Percentiles rank a stretch among this genome's conserved stretches.
These are phyloP conservation scores for Phytophthora cactorum DNA, from an alignment of 352 stramenopile species.

Conservation along the genomic window DNA sequence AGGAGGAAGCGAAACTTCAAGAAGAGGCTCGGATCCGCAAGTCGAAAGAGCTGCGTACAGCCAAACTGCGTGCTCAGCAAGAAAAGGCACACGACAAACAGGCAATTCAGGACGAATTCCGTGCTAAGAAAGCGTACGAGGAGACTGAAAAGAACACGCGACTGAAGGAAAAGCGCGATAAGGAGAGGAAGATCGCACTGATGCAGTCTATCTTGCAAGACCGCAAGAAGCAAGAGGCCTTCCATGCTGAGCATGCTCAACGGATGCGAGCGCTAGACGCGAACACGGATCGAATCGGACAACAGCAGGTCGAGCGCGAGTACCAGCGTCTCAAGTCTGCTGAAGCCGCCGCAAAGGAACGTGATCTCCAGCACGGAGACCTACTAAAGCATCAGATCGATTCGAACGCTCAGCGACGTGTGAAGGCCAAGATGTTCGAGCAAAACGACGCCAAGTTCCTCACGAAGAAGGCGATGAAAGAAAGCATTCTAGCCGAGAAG, in stretches of 20 bases:
- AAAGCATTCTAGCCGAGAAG: slow-evolving; percentile 81
- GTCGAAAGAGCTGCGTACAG: slow-evolving; percentile 70
- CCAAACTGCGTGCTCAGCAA: slow-evolving; percentile 80
- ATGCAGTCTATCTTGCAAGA: slow-evolving; percentile 61
- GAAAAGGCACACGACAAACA: slow-evolving; percentile 86
- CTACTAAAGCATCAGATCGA: slow-evolving; percentile 63
- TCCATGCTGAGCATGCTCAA: slow-evolving; percentile 51
- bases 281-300: slow-evolving; percentile 52
- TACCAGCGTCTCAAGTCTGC: slow-evolving; percentile 44
- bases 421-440: slow-evolving; percentile 71
- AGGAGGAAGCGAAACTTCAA: slow-evolving; percentile 73
- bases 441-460: slow-evolving; percentile 73
- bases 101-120: slow-evolving; percentile 67
- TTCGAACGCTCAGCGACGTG: slow-evolving; percentile 51
- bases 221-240: slow-evolving; percentile 62
- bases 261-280: slow-evolving; percentile 44
- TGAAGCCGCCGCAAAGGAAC: slow-evolving; percentile 40
- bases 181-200: slow-evolving; percentile 45
- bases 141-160: slow-evolving; percentile 63
- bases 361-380: slow-evolving; percentile 44
- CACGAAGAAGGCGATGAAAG: slow-evolving; percentile 77
- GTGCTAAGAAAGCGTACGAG: slow-evolving; percentile 78
- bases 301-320: slow-evolving; percentile 51
- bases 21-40: slow-evolving; percentile 71
- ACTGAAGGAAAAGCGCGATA: slow-evolving; percentile 58